Base-by-base conservation (phyloP, 176 grass and related monocot species). In the Aegilops bicornis region DNA sequence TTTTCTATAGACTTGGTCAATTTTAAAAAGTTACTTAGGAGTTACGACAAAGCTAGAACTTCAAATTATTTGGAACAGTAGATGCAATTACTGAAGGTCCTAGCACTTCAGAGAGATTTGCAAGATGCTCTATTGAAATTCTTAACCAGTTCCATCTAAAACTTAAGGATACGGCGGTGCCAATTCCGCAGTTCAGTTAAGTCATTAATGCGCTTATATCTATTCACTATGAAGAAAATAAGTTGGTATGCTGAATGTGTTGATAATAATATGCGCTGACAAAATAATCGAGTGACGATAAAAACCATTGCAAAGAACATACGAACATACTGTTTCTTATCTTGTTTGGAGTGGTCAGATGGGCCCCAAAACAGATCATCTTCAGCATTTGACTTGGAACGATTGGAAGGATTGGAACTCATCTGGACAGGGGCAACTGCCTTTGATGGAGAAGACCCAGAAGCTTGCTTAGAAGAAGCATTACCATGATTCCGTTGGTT, bases 291-390 rank as follows among this genome's bases (percentile, higher is more conserved):
- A 69, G 56, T n/a, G 71, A 35, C 29, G 23, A 19, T 50, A 79
- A 85, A 45, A 77, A 56, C 15, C 73, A 56, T 69, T 67, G 45
- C 64, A 69, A 35, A 82, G 64, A 82, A 52, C 8, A 32, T 76
- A 76, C 8, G 43, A 35, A 92, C 90, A 24, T 94, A 99, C 97
- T 94, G 91, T 71, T 90, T 93, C 35, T 83, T 84, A 86, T 97
- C 97, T 88, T 94, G 90, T 86, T 97, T 99, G 47, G 87, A 86
- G 40, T 91, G 87, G 39, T 99, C 94, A 64, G 77, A 87, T 69
- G 94, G 87, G 59, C 97, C 97, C 97, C 97, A 99, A 80, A 99
- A 99, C 65, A 99, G 86, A 90, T 99, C 97, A 83, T 99, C 97
- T 82, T 99, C 97, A 54, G 82, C 83, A 84, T 48, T 94, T 71